phyloP scores from a whole-genome alignment of 495 filamentous ascomycete species.

The Neurospora africana region DNA sequence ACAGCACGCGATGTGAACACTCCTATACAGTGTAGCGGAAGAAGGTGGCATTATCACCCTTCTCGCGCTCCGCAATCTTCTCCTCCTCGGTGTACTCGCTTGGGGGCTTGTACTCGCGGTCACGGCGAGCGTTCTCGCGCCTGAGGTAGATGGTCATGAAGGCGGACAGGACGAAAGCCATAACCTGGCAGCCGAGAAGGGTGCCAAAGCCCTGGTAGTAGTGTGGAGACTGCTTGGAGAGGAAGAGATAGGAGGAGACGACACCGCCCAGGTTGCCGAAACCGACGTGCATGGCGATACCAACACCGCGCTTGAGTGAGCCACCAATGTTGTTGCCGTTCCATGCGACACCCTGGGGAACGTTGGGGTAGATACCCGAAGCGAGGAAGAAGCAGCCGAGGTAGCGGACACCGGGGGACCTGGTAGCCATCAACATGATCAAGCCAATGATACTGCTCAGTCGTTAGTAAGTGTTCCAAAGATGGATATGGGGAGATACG shows the following conservation, averaged over 20 bases:
- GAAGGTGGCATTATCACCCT: slow-evolving; percentile 43
- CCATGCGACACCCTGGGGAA: slow-evolving; percentile 67
- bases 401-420: slow-evolving; percentile 52
- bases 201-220: slow-evolving; percentile 52
- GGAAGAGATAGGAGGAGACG: slow-evolving; percentile 61
- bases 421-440: slow-evolving; percentile 48
- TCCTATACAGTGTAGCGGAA: slow-evolving; percentile 43
- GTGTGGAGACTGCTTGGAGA: slow-evolving; percentile 44
- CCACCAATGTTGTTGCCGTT: slow-evolving; percentile 76
- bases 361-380: slow-evolving; percentile 62
- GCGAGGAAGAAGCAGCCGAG: slow-evolving; percentile 58
- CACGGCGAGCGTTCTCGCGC: slow-evolving; percentile 48
- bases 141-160: slow-evolving; percentile 50
- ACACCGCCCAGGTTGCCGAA: slow-evolving; percentile 69
- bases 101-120: slow-evolving; percentile 33
- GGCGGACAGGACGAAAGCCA: slow-evolving; percentile 39
- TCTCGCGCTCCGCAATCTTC: slow-evolving; percentile 32
- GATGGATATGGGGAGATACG: slow-evolving; percentile 1
- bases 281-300: slow-evolving; percentile 73
- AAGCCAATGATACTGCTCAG: slow-evolving; percentile 50
- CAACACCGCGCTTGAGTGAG: slow-evolving; percentile 66
- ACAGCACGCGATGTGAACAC: not conserved
- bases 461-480: not conserved
- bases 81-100: slow-evolving; percentile 39
- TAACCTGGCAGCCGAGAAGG: slow-evolving; percentile 32